Conservation (phyloP, 352 stramenopile genomes). For the Globisporangium orthogonon region DNA sequence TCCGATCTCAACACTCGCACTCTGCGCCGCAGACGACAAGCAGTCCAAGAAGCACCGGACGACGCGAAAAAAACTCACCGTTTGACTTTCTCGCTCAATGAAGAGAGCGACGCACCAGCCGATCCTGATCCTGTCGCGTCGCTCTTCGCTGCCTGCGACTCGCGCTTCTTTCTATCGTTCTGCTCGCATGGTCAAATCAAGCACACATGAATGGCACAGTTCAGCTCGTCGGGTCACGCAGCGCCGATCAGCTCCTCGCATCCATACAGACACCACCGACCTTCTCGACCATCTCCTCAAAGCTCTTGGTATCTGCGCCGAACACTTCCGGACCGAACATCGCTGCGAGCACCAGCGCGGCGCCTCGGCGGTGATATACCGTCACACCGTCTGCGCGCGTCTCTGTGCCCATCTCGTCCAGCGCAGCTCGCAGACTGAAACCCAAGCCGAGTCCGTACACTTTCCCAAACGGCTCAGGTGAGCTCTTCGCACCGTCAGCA, state of each 20-base stretch:
- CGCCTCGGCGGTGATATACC: conserved; percentile 81
- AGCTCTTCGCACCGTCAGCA: background rate
- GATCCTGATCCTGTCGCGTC: conserved; percentile 12
- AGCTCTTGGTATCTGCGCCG: conserved; percentile 42
- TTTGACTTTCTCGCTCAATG: conserved; percentile 4
- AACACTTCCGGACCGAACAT: conserved; percentile 60
- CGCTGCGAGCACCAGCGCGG: conserved; percentile 57
- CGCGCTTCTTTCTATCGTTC: conserved; percentile 37
- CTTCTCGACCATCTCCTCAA: conserved; percentile 86
- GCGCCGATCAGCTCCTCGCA: background rate
- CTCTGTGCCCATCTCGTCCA: conserved; percentile 75
- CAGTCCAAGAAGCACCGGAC: background rate
- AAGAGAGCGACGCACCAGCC: background rate
- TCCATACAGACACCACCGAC: conserved; percentile 1
- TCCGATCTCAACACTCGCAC: background rate
- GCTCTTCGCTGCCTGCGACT: conserved; percentile 17
- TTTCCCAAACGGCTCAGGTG: conserved; percentile 8
- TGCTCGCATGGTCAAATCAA: conserved; percentile 9
- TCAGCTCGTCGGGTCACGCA: background rate
- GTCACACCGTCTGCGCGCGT: conserved; percentile 79
- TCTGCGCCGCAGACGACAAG: background rate
- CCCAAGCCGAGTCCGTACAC: conserved; percentile 71
- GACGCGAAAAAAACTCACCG: conserved; percentile 1
- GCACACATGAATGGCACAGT: conserved; percentile 1
- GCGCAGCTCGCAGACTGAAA: conserved; percentile 64